phyloP scores from a whole-genome alignment of 345 rosid genomes.

The Acer negundo region DNA sequence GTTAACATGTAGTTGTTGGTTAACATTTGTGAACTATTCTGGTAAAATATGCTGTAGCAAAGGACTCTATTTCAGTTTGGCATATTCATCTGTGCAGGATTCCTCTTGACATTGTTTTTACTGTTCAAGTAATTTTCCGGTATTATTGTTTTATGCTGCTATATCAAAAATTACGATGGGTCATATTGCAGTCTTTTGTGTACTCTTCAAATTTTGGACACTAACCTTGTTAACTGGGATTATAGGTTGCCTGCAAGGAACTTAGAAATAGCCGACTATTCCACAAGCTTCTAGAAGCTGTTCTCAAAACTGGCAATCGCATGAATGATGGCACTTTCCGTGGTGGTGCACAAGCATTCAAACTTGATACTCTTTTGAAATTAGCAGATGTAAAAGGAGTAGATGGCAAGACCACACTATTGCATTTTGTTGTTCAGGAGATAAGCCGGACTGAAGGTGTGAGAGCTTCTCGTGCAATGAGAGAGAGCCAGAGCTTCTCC shows the following conservation, averaged over 20 bases:
- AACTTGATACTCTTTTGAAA: constrained; percentile 96
- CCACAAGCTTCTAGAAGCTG: constrained; percentile 96
- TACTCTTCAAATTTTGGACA: background rate
- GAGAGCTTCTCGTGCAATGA: constrained; percentile 75
- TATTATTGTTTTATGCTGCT: background rate
- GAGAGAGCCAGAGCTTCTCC: constrained; percentile 66
- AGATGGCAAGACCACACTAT: constrained; percentile 95
- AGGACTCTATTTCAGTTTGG: background rate
- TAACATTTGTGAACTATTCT: background rate
- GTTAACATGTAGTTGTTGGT: background rate
- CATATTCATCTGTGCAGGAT: background rate
- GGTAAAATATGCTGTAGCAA: background rate
- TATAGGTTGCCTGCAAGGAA: constrained; percentile 88
- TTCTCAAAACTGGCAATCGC: constrained; percentile 97
- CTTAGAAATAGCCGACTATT: constrained; percentile 80
- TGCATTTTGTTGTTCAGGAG: constrained; percentile 97
- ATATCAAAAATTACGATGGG: background rate
- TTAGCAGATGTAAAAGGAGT: constrained; percentile 90
- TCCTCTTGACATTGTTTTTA: background rate
- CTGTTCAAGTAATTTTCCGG: background rate
- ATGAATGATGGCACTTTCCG: constrained; percentile 98
- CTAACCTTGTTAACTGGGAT: background rate
- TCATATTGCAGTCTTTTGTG: background rate
- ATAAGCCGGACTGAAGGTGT: constrained; percentile 88
- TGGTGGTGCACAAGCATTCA: constrained; percentile 97